phyloP scores from a whole-genome alignment of 2,329 filamentous ascomycete genomes.

The Xylogone sp. region DNA sequence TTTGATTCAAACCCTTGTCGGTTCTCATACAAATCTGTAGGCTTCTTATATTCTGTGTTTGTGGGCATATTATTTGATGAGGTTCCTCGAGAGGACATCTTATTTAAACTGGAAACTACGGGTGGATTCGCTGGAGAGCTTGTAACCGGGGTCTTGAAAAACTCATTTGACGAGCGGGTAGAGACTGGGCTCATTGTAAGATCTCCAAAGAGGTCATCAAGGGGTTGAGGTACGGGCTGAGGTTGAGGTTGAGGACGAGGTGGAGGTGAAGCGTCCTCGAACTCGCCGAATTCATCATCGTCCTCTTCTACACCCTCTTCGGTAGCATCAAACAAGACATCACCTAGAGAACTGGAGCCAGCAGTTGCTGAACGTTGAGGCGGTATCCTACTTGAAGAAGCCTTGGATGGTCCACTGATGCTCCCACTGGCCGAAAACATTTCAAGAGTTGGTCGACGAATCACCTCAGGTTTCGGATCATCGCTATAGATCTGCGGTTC shows the following conservation, averaged over 20 bases:
- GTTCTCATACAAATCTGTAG: constrained; percentile 24
- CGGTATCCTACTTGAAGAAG: background rate
- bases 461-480: constrained; percentile 8
- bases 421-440: constrained; percentile 18
- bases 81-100: constrained; percentile 49
- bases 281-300: constrained; percentile 65
- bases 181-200: constrained; percentile 24
- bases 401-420: background rate
- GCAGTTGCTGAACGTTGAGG: background rate
- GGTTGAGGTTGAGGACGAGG: constrained; percentile 8
- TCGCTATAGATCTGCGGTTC: background rate
- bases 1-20: constrained; percentile 22
- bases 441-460: constrained; percentile 21
- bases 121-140: constrained; percentile 22
- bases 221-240: constrained; percentile 9
- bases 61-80: constrained; percentile 39
- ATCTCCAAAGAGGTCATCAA: constrained; percentile 28
- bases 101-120: constrained; percentile 45
- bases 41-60: constrained; percentile 28
- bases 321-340: constrained; percentile 31
- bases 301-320: constrained; percentile 43
- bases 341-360: constrained; percentile 12
- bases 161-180: constrained; percentile 29
- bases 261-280: constrained; percentile 58
- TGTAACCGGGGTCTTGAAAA: constrained; percentile 22